Percentiles rank a stretch among this genome's conserved stretches.
These are phyloP conservation scores for Hypoxylon sp. DNA, from an alignment of 2,329 filamentous ascomycete genomes.

Conservation along the genomic window DNA sequence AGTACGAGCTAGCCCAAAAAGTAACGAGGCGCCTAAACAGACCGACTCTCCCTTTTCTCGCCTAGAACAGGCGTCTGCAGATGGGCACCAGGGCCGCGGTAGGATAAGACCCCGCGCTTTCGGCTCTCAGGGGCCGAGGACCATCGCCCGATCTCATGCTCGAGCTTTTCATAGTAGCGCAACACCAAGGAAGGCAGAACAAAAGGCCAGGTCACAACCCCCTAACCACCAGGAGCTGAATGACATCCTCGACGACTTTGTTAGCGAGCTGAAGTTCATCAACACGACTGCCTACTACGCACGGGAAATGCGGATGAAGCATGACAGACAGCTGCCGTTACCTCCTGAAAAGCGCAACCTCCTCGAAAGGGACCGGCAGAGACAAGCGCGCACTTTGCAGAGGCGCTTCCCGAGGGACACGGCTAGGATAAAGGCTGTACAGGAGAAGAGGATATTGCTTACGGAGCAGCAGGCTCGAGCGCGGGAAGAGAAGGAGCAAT, in stretches of 20 bases:
- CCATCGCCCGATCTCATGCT: constrained; percentile 4
- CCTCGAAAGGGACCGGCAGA: constrained; percentile 1
- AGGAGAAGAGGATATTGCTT: constrained; percentile 11
- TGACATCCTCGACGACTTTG: constrained; percentile 38
- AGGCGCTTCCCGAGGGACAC: constrained; percentile 26
- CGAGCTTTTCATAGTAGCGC: constrained; percentile 29
- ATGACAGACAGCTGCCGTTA: constrained; percentile 13
- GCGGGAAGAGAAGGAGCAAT: not conserved
- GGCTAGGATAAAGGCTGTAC: constrained; percentile 18
- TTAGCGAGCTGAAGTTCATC: constrained; percentile 20
- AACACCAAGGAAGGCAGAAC: not conserved
- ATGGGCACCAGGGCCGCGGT: constrained; percentile 1
- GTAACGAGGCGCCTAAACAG: not conserved
- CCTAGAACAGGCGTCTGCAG: constrained; percentile 32
- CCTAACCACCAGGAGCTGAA: constrained; percentile 21
- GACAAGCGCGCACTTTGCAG: constrained; percentile 9
- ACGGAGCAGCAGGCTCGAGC: not conserved
- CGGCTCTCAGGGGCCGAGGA: not conserved
- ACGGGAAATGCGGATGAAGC: constrained; percentile 31
- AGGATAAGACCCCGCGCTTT: constrained; percentile 2
- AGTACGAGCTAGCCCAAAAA: not conserved
- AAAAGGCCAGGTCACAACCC: not conserved
- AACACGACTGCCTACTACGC: constrained; percentile 27
- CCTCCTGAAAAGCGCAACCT: constrained; percentile 10
- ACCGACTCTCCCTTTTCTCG: constrained; percentile 19